Conservation (phyloP, 176 grass and related monocot genomes). For the Ensete ventricosum region DNA sequence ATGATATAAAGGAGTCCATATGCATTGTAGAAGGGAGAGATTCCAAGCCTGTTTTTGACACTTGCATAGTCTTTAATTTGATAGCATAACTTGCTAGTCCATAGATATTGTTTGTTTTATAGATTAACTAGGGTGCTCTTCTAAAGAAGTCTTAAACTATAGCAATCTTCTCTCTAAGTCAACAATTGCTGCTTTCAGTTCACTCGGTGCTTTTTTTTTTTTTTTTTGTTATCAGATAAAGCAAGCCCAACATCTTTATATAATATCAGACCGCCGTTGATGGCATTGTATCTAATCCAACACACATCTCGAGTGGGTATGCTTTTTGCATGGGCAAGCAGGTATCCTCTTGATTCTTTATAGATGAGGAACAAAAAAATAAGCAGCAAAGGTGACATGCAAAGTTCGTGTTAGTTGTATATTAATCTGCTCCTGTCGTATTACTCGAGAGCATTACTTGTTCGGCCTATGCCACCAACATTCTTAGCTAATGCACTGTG, state of each 20-base stretch:
- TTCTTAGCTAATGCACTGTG: background rate
- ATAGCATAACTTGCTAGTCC: background rate
- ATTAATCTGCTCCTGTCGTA: background rate
- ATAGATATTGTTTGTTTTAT: background rate
- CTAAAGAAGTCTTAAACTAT: background rate
- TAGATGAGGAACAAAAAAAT: too few species aligned
- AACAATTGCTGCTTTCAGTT: background rate
- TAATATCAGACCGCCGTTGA: background rate
- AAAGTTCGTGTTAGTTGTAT: too few species aligned
- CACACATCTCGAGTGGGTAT: background rate
- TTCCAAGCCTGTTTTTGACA: background rate
- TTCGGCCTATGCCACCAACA: background rate
- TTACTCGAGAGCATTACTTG: background rate
- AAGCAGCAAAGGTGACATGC: too few species aligned
- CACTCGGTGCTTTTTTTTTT: background rate
- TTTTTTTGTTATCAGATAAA: background rate
- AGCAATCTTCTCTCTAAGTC: background rate
- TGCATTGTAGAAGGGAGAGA: background rate
- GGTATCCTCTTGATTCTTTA: too few species aligned
- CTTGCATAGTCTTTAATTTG: background rate
- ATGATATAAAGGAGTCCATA: background rate
- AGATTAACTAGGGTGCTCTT: background rate
- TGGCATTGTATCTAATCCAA: slow-evolving; percentile 1
- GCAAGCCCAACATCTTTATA: background rate
- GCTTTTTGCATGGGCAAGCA: too few species aligned